Evolutionary conservation across 2,329 filamentous ascomycete genomes (phyloP), one percentile per base, ranked within the genome.

Genomic region (Claviceps pazoutovae): DNA sequence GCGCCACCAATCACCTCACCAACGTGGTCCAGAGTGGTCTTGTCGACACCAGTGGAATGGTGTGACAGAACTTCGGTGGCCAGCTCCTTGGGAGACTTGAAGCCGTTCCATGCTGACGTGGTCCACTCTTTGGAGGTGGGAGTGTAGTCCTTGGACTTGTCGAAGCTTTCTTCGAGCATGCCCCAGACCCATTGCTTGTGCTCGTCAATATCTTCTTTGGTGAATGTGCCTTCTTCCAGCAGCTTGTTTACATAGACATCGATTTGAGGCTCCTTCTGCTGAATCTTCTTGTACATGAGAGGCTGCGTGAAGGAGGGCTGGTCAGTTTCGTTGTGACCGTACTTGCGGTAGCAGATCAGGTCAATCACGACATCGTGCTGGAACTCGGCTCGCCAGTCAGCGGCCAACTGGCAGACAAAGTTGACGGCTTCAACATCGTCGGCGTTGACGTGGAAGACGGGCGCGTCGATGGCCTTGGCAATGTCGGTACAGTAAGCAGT

Each of bases 171-270:
- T 65, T 95, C 91, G 53, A 98, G 78, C 90, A 97, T 97, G 56
- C 87, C 87, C 93, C 91, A 98, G 54, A 97, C 93, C 93, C 93
- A 98, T 69, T 94, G 87, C 79, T 95, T 95, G 78, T 98, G 93
- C 76, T 98, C 93, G 54, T 98, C 91, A 55, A 98, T 85, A 66
- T 98, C 93, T 62, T 93, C 90, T 74, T 95, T 91, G 59, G 88
- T 95, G 73, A 98, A 98, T 51, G 87, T 95, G 61, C 90, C 88
- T 64, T 96, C 90, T 56, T 88, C 77, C 44, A 96, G 76, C 51
- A 98, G 83, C 76, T 95, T 87, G 64, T 95, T 80, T 59, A 93
- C 80, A 67, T 98, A 98, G 63, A 88, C 87, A 65, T 95, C 85
- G 54, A 98, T 83, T 66, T 93, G 87, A 46, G 85, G 82, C 57